These are phyloP conservation scores for Brassica nigra DNA, from an alignment of 345 rosid species.

Conservation along the genomic window DNA sequence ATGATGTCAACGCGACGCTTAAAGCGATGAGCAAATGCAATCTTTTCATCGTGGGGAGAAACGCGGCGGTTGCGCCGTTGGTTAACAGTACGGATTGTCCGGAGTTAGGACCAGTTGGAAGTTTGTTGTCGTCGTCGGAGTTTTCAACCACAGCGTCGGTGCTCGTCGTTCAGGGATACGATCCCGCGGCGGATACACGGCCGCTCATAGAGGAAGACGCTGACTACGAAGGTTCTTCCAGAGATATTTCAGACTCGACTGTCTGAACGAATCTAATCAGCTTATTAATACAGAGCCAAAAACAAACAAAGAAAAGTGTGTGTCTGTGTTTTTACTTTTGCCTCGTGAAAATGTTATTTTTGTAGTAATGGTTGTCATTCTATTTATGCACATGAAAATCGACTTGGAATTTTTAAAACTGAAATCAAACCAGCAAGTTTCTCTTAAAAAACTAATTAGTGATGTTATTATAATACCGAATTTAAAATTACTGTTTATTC, in stretches of 20 bases:
- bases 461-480: background rate
- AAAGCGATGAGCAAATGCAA: constrained; percentile 45
- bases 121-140: constrained; percentile 47
- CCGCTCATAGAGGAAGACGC: constrained; percentile 39
- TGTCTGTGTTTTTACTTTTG: background rate
- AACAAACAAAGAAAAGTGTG: background rate
- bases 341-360: background rate
- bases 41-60: constrained; percentile 53
- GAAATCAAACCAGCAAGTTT: background rate
- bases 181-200: constrained; percentile 36
- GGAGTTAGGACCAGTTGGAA: constrained; percentile 55
- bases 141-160: constrained; percentile 53
- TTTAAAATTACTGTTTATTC: background rate
- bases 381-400: constrained; percentile 7
- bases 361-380: constrained; percentile 17
- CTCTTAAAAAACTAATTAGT: background rate
- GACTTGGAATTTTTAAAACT: background rate
- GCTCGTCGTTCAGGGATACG: constrained; percentile 49
- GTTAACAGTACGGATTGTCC: constrained; percentile 43
- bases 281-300: background rate
- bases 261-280: constrained; percentile 21
- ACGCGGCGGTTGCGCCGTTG: constrained; percentile 38
- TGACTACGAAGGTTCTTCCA: constrained; percentile 17
- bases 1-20: constrained; percentile 37
- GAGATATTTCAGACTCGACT: constrained; percentile 21